Conservation (phyloP, 139 green algal species). For the Trebouxia sp. region DNA sequence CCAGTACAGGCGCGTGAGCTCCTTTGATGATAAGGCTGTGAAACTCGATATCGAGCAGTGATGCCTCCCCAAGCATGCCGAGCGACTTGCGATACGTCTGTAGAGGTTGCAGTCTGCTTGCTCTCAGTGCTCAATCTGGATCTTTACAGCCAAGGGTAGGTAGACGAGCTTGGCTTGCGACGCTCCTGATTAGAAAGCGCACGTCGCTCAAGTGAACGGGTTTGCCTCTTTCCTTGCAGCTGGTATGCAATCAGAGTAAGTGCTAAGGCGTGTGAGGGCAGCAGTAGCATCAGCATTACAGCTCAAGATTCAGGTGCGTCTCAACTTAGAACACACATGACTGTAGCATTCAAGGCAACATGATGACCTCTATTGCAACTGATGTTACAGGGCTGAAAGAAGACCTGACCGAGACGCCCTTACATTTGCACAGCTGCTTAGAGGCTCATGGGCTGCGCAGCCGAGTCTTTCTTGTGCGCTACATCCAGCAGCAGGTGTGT, state of each 20-base stretch:
- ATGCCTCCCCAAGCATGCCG: neutral
- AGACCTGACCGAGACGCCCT: neutral
- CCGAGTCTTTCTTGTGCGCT: neutral
- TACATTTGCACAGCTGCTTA: neutral
- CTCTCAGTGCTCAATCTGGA: constrained; percentile 5
- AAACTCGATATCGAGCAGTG: neutral
- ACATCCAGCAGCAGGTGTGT: constrained; percentile 8
- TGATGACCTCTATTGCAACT: neutral
- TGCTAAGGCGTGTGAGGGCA: neutral
- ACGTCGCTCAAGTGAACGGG: too few species aligned
- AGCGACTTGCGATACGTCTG: neutral
- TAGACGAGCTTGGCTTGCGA: neutral
- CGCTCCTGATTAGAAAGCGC: too few species aligned
- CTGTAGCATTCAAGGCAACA: neutral
- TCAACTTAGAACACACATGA: neutral
- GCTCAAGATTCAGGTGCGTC: neutral
- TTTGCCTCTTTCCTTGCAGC: neutral
- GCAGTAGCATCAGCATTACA: neutral
- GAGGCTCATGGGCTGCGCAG: neutral
- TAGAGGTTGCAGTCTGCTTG: neutral
- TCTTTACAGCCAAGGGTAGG: constrained; percentile 12
- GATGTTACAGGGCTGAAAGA: neutral
- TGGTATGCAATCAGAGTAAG: constrained; percentile 2
- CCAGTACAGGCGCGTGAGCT: too few species aligned
- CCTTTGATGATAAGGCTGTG: too few species aligned